These are phyloP conservation scores for Fraxinus nigra DNA, from an alignment of 305 asterid genomes.

Conservation along the genomic window DNA sequence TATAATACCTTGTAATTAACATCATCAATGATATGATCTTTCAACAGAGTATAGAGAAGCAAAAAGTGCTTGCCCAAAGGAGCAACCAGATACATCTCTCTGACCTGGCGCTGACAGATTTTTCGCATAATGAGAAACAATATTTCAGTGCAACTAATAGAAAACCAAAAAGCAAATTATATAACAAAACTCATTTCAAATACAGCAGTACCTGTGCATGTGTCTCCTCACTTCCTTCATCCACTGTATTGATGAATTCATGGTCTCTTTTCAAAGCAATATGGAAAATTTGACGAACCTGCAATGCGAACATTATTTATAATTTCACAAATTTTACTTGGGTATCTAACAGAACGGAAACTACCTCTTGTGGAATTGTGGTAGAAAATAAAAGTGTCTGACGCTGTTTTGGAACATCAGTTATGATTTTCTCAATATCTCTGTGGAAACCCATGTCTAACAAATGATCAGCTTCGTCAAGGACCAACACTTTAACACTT, in stretches of 20 bases:
- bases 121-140: neutral
- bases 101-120: constrained; percentile 51
- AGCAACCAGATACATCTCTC: constrained; percentile 72
- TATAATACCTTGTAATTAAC: constrained; percentile 74
- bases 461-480: constrained; percentile 97
- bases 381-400: constrained; percentile 97
- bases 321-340: constrained; percentile 11
- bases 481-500: constrained; percentile 88
- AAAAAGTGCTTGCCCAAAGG: constrained; percentile 76
- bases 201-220: constrained; percentile 61
- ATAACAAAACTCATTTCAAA: constrained; percentile 5
- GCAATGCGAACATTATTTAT: constrained; percentile 21
- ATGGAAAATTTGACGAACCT: constrained; percentile 94
- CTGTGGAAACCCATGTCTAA: constrained; percentile 96
- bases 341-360: constrained; percentile 8
- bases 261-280: constrained; percentile 88
- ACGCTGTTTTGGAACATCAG: constrained; percentile 92
- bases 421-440: constrained; percentile 82
- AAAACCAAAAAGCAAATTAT: neutral
- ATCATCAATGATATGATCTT: constrained; percentile 82
- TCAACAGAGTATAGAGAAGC: constrained; percentile 63
- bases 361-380: constrained; percentile 85
- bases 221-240: constrained; percentile 93
- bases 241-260: constrained; percentile 76
- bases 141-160: neutral